Evolutionary conservation across 441 rosid species (phyloP).

Genomic region (Geranium incanum): DNA sequence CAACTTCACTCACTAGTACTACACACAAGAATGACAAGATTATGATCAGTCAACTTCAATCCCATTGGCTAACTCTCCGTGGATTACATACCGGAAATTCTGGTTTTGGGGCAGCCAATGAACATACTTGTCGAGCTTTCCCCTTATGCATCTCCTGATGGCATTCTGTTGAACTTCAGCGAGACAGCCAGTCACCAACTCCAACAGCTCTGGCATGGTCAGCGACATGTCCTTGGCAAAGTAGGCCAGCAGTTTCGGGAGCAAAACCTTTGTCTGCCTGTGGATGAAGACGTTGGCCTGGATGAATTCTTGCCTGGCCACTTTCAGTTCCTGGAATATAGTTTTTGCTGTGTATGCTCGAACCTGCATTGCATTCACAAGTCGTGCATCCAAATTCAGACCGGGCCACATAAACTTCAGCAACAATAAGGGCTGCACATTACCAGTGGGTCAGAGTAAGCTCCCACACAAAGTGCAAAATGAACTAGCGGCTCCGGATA

Average conservation of each 20-base stretch:
- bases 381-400: neutral
- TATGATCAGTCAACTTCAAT: neutral
- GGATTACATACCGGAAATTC: constrained; percentile 55
- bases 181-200: constrained; percentile 33
- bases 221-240: constrained; percentile 61
- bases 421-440: neutral
- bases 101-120: constrained; percentile 55
- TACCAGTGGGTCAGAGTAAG: constrained; percentile 68
- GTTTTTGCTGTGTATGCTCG: constrained; percentile 50
- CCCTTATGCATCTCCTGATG: constrained; percentile 36
- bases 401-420: neutral
- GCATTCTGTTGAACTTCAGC: constrained; percentile 37
- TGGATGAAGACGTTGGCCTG: constrained; percentile 40
- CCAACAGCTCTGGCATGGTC: constrained; percentile 32
- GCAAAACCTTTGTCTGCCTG: constrained; percentile 48
- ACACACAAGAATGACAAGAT: neutral
- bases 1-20: neutral
- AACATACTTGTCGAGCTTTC: constrained; percentile 39
- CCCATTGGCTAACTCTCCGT: constrained; percentile 19
- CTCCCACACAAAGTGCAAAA: constrained; percentile 73
- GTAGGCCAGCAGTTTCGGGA: constrained; percentile 49
- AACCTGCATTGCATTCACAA: constrained; percentile 35
- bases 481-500: constrained; percentile 76
- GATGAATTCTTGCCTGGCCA: constrained; percentile 54
- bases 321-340: constrained; percentile 52